Evolutionary conservation across 495 filamentous ascomycete genomes (phyloP).

Genomic region (Talaromyces trachyspermus): DNA sequence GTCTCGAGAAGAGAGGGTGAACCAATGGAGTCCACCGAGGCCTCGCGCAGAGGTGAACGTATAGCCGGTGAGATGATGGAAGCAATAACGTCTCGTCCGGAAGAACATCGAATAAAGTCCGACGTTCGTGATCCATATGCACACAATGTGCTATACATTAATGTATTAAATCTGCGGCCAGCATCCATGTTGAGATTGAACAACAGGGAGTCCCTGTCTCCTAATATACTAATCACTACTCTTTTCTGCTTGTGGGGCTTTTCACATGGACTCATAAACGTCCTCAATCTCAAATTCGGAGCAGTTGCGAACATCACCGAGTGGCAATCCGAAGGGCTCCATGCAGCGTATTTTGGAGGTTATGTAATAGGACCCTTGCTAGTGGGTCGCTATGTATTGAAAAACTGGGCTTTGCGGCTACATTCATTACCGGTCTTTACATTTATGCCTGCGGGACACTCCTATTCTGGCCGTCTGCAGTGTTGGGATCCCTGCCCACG

Average conservation of each 20-base stretch:
- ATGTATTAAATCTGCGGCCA: conserved; percentile 34
- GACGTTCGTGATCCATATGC: neutral
- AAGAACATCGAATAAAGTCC: neutral
- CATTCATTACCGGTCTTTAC: conserved; percentile 55
- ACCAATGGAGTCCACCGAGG: neutral
- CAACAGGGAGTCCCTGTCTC: conserved; percentile 47
- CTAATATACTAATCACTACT: conserved; percentile 56
- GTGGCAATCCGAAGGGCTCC: conserved; percentile 47
- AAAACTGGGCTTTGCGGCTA: conserved; percentile 59
- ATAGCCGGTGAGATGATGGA: conserved; percentile 21
- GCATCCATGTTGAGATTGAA: conserved; percentile 67
- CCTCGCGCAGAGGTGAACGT: conserved; percentile 11
- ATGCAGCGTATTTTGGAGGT: conserved; percentile 58
- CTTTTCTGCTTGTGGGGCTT: conserved; percentile 86
- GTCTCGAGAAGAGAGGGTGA: conserved; percentile 33
- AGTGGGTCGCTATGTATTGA: conserved; percentile 51
- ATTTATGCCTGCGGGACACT: conserved; percentile 58
- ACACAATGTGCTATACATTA: neutral
- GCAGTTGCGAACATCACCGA: conserved; percentile 35
- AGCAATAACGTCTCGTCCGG: conserved; percentile 11
- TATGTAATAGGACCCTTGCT: conserved; percentile 51
- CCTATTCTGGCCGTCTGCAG: conserved; percentile 65
- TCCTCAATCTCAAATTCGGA: conserved; percentile 58
- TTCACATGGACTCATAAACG: conserved; percentile 73
- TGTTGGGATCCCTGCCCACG: conserved; percentile 56